Conservation (phyloP, 2,329 filamentous ascomycete genomes). For the Plectosphaerella plurivora region DNA sequence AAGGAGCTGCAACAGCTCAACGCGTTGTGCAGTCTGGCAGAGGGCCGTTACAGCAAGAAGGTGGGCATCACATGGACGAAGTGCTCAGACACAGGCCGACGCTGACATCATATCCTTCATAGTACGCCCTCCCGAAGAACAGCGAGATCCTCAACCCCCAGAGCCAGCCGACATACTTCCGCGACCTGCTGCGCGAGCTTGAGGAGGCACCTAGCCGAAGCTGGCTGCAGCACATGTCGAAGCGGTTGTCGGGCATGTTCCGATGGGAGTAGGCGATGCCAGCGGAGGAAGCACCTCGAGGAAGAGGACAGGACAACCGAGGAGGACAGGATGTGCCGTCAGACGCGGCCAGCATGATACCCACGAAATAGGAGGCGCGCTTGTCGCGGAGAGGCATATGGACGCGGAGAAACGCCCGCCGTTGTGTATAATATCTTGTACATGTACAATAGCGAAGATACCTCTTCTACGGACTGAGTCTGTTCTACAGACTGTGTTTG, state of each 20-base stretch:
- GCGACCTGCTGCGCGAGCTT: conserved; percentile 56
- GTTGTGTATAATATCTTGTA: background rate
- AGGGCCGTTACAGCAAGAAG: conserved; percentile 53
- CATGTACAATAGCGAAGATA: no score
- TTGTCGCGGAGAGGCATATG: background rate
- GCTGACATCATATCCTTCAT: conserved; percentile 2
- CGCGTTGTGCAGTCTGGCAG: conserved; percentile 53
- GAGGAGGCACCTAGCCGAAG: conserved; percentile 57
- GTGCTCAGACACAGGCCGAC: background rate
- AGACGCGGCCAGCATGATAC: background rate
- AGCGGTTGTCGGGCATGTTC: conserved; percentile 56
- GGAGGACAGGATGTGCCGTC: background rate
- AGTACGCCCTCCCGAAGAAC: conserved; percentile 40
- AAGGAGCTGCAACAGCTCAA: conserved; percentile 54
- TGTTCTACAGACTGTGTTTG: no score
- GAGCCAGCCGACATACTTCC: conserved; percentile 62
- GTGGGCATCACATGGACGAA: conserved; percentile 28
- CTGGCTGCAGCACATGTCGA: conserved; percentile 45
- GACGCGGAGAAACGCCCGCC: background rate
- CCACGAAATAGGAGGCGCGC: background rate
- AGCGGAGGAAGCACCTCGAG: background rate
- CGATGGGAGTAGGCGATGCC: conserved; percentile 22
- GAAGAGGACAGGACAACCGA: background rate
- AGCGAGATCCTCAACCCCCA: conserved; percentile 50
- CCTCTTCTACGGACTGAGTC: no score